phyloP scores from a whole-genome alignment of 1,284 basidiomycete species.

The Boletus holoroseus region DNA sequence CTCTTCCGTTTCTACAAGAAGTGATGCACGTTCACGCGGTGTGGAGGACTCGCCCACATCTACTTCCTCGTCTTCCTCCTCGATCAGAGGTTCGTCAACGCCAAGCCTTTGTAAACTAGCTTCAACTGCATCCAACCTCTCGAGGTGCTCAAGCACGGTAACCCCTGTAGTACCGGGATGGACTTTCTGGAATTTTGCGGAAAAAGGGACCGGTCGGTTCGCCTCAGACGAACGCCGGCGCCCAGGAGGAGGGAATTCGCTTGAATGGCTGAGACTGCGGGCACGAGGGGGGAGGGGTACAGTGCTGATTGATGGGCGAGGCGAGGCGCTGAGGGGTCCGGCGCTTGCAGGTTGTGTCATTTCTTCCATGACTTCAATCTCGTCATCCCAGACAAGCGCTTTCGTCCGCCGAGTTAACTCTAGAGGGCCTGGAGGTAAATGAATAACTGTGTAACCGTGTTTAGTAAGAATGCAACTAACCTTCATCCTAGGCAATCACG shows the following conservation, averaged over 20 bases:
- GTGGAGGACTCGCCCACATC: conserved; percentile 51
- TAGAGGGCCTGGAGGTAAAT: conserved; percentile 55
- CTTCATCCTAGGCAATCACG: conserved; percentile 27
- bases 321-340: conserved; percentile 43
- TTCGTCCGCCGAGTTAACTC: conserved; percentile 77
- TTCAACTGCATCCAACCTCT: conserved; percentile 74
- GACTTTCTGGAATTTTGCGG: conserved; percentile 69
- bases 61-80: conserved; percentile 44
- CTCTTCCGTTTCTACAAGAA: conserved; percentile 22
- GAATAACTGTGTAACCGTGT: conserved; percentile 7
- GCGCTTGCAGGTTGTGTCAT: conserved; percentile 29
- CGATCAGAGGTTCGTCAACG: conserved; percentile 48
- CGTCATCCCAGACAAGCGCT: conserved; percentile 79
- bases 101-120: conserved; percentile 68
- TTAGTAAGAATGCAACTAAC: conserved; percentile 38
- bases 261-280: conserved; percentile 54
- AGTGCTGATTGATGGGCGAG: conserved; percentile 54
- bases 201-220: conserved; percentile 71
- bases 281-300: conserved; percentile 55
- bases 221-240: conserved; percentile 58
- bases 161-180: conserved; percentile 77
- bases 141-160: conserved; percentile 74
- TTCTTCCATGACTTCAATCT: conserved; percentile 70
- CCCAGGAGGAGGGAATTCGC: conserved; percentile 70
- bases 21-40: conserved; percentile 20